Evolutionary conservation across 2,329 filamentous ascomycete species (phyloP), one percentile per base, ranked within the genome.

Genomic region (Alternaria postmessia): DNA sequence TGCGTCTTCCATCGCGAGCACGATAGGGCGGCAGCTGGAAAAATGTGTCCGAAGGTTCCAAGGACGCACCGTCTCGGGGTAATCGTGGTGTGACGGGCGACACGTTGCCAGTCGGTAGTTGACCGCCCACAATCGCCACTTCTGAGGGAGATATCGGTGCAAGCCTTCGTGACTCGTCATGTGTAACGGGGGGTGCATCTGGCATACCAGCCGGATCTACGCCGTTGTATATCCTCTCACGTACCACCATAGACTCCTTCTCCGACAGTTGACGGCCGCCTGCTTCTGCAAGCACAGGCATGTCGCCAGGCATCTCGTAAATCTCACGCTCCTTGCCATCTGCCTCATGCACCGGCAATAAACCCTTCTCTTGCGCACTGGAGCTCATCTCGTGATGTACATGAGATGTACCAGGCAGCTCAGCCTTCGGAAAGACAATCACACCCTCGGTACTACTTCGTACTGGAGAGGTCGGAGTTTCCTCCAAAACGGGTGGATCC

Each of bases 221-320:
- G 14, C 82, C 82, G 49, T 84, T 84, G 68, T 82, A 81, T 48
- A 78, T 70, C 58, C 73, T 72, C 68, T 83, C 82, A 18, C 82
- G 76, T 20, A 78, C 73, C 59, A 79, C 72, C 73, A 84, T 79
- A 36, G 80, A 78, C 58, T 84, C 81, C 63, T 84, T 84, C 69
- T 84, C 82, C 20, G 77, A 79, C 36, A 84, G 69, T 59, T 81
- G 75, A 18, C 78, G 79, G 30, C 82, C 81, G 51, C 79, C 82
- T 47, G 82, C 82, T 71, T 84, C 81, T 61, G 82, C 84, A 54
- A 83, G 81, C 42, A 81, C 80, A 16, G 84, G 84, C 72, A 88
- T 83, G 9, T 86, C 85, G 2, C 86, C 86, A 0, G 84, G 83
- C 71, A 83, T 86, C 44, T 83, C 86, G 54, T 77, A 82, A 8